Conservation (phyloP, 208 protist genomes). For the Herpetomonas tarakana region DNA sequence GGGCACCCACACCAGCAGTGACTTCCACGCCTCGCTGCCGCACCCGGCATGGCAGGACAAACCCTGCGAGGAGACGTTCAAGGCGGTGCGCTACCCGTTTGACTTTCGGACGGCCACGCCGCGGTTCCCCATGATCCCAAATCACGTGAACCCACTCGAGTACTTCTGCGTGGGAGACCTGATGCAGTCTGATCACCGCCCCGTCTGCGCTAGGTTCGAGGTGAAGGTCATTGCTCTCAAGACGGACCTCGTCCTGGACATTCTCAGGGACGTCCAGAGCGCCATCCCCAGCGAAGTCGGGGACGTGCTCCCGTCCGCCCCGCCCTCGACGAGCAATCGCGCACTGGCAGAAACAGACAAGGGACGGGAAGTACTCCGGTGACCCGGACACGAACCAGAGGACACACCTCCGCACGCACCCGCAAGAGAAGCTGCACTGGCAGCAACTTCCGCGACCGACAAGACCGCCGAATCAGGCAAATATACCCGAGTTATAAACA, state of each 20-base stretch:
- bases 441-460: too few relatives aligned
- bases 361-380: too few relatives aligned
- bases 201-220: conserved; percentile 66
- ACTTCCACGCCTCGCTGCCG: conserved; percentile 1
- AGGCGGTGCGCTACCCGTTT: conserved; percentile 18
- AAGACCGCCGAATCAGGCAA: too few relatives aligned
- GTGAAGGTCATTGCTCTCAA: conserved; percentile 47
- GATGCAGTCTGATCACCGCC: conserved; percentile 68
- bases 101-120: background rate
- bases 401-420: too few relatives aligned
- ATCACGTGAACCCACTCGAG: conserved; percentile 37
- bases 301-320: too few relatives aligned
- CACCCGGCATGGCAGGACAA: conserved; percentile 18
- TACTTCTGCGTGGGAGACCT: conserved; percentile 43
- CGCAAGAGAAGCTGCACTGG: too few relatives aligned
- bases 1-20: background rate
- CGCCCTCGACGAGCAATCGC: too few relatives aligned
- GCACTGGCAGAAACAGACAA: too few relatives aligned
- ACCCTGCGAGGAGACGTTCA: conserved; percentile 26
- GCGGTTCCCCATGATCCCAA: conserved; percentile 52
- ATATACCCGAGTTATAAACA: too few relatives aligned
- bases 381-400: too few relatives aligned
- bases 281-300: background rate
- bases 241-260: conserved; percentile 29
- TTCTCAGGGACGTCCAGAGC: conserved; percentile 18